Conservation (phyloP, 352 stramenopile species). For the Phytophthora sansomeana region DNA sequence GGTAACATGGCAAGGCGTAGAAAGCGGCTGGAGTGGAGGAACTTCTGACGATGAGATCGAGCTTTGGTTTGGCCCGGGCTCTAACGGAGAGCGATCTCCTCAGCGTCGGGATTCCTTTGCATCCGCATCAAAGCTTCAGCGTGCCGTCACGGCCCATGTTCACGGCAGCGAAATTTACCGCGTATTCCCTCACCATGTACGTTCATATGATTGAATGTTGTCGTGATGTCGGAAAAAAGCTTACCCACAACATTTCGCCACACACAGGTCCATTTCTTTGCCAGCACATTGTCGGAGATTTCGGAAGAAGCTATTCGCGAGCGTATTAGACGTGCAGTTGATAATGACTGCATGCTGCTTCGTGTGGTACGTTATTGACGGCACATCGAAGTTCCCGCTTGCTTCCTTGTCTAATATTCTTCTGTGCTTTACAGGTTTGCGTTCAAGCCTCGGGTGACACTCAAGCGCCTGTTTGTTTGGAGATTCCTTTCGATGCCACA, state of each 20-base stretch:
- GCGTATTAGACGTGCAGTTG: conserved; percentile 79
- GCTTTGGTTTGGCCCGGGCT: conserved; percentile 59
- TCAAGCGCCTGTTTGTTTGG: conserved; percentile 79
- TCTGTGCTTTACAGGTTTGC: conserved; percentile 58
- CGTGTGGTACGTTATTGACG: conserved; percentile 65
- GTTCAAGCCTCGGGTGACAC: conserved; percentile 86
- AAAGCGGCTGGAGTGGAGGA: conserved; percentile 53
- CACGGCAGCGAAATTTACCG: conserved; percentile 86
- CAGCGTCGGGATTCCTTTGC: conserved; percentile 54
- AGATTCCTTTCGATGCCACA: conserved; percentile 84
- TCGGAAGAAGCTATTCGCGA: conserved; percentile 88
- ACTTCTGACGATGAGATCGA: conserved; percentile 83
- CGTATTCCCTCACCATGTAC: conserved; percentile 90
- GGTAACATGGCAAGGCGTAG: conserved; percentile 83
- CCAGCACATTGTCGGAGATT: conserved; percentile 78
- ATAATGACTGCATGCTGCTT: conserved; percentile 90
- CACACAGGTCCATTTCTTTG: conserved; percentile 86
- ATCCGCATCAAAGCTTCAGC: conserved; percentile 81
- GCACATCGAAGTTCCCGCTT: background rate
- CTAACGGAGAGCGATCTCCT: conserved; percentile 48
- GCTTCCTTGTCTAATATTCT: conserved; percentile 17
- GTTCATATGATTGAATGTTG: conserved; percentile 6
- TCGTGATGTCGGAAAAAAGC: background rate
- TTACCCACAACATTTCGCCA: conserved; percentile 4
- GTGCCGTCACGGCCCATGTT: conserved; percentile 80